Conservation (phyloP, 768 basidiomycete genomes). For the Tulasnella sp. region DNA sequence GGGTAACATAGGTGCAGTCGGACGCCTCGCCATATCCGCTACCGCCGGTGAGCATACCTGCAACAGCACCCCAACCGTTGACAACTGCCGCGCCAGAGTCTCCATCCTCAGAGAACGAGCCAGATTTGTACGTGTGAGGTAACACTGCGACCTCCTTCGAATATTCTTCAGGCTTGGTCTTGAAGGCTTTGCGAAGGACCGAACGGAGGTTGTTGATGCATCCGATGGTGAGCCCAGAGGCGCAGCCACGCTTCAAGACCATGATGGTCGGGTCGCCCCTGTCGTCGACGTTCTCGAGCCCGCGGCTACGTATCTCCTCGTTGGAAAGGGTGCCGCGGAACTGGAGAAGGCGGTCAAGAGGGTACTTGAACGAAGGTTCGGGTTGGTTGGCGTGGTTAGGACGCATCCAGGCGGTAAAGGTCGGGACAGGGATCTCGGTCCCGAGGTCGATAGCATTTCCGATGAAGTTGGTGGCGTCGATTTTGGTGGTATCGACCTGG, state of each 20-base stretch:
- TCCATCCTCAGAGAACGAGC: conserved; percentile 4
- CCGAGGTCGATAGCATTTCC: conserved; percentile 21
- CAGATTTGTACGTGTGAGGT: conserved; percentile 3
- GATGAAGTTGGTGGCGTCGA: conserved; percentile 19
- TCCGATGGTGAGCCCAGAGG: conserved; percentile 22
- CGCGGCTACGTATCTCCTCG: conserved; percentile 16
- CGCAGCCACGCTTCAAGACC: conserved; percentile 23
- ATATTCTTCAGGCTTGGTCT: conserved; percentile 10
- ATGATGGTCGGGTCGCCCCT: conserved; percentile 19
- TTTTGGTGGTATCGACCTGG: conserved; percentile 20
- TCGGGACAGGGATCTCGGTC: background rate
- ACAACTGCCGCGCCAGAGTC: conserved; percentile 6
- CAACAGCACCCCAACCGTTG: background rate
- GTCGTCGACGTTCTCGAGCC: conserved; percentile 19
- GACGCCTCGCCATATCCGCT: background rate
- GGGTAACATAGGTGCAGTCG: background rate
- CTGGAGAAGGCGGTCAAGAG: conserved; percentile 19
- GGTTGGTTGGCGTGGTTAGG: conserved; percentile 3
- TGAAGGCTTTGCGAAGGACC: conserved; percentile 16
- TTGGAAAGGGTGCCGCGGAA: conserved; percentile 21
- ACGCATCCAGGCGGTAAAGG: background rate
- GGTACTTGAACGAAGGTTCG: conserved; percentile 24
- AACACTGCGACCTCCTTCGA: conserved; percentile 1
- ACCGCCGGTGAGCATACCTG: conserved; percentile 1
- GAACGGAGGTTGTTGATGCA: conserved; percentile 20